Evolutionary conservation across 169 alveolate genomes (phyloP).

Genomic region (Theileria luwenshuni): DNA sequence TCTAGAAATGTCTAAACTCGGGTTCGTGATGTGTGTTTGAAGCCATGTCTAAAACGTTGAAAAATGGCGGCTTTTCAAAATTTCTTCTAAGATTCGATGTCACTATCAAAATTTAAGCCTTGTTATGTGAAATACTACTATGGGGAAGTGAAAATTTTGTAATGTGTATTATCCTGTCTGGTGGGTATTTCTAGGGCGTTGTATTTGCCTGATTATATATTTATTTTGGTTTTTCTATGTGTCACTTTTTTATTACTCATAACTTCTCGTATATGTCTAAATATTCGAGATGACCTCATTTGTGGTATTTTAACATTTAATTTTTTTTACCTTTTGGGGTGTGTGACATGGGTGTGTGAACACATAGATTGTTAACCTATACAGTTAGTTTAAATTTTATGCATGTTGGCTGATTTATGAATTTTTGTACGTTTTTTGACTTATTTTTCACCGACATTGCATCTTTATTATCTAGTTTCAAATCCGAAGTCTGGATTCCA

Average conservation of each 20-base stretch:
- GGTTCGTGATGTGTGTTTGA: too few relatives aligned
- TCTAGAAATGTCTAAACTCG: too few relatives aligned
- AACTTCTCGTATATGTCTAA: background rate
- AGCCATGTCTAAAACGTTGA: too few relatives aligned
- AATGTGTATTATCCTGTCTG: constrained; percentile 7
- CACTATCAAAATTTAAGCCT: background rate
- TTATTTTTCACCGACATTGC: background rate
- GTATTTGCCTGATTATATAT: constrained; percentile 13
- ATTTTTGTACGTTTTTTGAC: background rate
- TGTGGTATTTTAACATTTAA: constrained; percentile 11
- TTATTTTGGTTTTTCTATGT: background rate
- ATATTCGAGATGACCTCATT: background rate
- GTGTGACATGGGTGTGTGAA: constrained; percentile 23
- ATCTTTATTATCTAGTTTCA: background rate
- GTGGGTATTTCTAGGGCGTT: constrained; percentile 29
- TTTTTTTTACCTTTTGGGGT: background rate
- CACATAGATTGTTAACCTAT: background rate
- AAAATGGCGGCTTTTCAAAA: background rate
- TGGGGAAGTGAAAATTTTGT: background rate
- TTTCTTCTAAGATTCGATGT: background rate
- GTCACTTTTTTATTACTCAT: background rate
- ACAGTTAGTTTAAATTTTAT: background rate
- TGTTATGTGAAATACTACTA: background rate
- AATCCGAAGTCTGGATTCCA: constrained; percentile 15
- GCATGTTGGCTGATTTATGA: background rate